phyloP scores from a whole-genome alignment of 2,329 filamentous ascomycete genomes.

The Penicillium sclerotiorum region DNA sequence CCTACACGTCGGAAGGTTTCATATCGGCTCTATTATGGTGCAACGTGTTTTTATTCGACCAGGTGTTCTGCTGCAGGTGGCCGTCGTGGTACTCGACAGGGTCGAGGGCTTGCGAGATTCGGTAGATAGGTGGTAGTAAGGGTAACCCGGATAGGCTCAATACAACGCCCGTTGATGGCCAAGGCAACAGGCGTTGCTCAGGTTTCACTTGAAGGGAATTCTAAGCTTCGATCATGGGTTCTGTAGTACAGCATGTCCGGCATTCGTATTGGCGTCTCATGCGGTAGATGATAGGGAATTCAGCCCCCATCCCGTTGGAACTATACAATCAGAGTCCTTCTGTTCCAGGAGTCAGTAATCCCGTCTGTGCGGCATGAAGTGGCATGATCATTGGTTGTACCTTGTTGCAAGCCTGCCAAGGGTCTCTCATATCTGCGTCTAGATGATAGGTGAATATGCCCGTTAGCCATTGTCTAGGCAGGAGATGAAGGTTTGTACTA shows the following conservation, averaged over 20 bases:
- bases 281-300: no score
- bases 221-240: slow-evolving; percentile 1
- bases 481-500: no score
- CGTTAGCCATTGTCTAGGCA: no score
- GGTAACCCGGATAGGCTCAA: not conserved
- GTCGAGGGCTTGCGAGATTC: not conserved
- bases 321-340: no score
- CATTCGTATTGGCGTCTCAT: not conserved
- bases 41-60: slow-evolving; percentile 1
- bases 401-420: not conserved
- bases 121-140: not conserved
- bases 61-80: slow-evolving; percentile 2
- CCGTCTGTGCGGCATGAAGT: no score
- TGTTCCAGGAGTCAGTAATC: no score
- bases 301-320: no score
- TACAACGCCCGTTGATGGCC: not conserved
- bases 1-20: slow-evolving; percentile 1
- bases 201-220: not conserved
- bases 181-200: not conserved
- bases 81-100: slow-evolving; percentile 1
- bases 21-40: not conserved
- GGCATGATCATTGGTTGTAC: not conserved
- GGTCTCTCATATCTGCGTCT: not conserved
- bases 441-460: no score
- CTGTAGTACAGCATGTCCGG: not conserved